Evolutionary conservation across 75 land plant genomes (phyloP).

Genomic region (Larix kaempferi): DNA sequence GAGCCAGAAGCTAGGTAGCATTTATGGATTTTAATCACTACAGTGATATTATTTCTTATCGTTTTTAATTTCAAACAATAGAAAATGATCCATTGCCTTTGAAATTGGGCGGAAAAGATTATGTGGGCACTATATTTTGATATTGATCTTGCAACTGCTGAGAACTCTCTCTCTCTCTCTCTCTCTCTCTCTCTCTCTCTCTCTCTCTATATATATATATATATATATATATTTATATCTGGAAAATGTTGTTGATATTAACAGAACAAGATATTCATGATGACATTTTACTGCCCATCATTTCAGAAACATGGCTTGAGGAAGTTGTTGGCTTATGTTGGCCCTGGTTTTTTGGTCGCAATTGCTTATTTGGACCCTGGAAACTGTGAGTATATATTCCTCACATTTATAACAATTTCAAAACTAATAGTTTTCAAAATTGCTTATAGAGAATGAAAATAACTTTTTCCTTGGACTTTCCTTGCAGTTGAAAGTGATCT

Average conservation of each 20-base stretch:
- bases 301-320: conserved; percentile 16
- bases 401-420: not conserved
- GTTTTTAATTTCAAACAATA: too few species aligned
- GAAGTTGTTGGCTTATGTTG: conserved; percentile 19
- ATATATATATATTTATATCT: too few species aligned
- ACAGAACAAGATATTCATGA: not conserved
- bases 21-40: not conserved
- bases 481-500: conserved; percentile 20
- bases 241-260: not conserved
- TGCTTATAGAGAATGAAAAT: too few species aligned
- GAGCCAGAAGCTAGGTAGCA: not conserved
- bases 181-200: too few species aligned
- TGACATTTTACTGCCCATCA: not conserved
- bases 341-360: conserved; percentile 22
- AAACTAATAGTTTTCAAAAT: too few species aligned
- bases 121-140: not conserved
- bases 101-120: not conserved
- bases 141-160: not conserved
- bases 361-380: conserved; percentile 26
- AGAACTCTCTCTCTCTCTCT: too few species aligned
- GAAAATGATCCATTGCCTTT: not conserved
- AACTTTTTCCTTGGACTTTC: not conserved
- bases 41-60: too few species aligned
- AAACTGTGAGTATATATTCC: conserved; percentile 19
- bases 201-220: too few species aligned